Conservation (phyloP, 78 protist genomes). For the Acrasis kona region DNA sequence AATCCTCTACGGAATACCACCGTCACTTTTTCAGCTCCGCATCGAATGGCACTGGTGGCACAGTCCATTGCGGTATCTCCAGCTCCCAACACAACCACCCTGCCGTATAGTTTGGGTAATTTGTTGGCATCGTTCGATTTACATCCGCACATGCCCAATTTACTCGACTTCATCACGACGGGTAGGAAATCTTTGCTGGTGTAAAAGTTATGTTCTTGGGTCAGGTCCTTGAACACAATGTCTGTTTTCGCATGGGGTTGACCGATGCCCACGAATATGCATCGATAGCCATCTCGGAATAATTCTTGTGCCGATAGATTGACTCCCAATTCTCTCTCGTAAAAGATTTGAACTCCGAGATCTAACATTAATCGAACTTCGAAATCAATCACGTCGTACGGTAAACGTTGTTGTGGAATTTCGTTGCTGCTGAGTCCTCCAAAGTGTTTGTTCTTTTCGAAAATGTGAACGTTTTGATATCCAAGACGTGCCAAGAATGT, state of each 20-base stretch:
- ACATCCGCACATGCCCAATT: constrained; percentile 83
- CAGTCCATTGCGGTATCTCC: constrained; percentile 97
- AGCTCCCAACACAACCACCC: constrained; percentile 91
- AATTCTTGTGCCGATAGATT: constrained; percentile 57
- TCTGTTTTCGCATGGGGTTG: constrained; percentile 54
- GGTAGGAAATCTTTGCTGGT: constrained; percentile 76
- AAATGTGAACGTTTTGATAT: constrained; percentile 69
- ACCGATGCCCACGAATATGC: constrained; percentile 85
- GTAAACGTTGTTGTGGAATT: constrained; percentile 87
- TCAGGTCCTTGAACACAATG: constrained; percentile 31
- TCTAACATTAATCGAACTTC: constrained; percentile 80
- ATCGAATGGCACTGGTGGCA: constrained; percentile 87
- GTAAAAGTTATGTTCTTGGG: constrained; percentile 59
- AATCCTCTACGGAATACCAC: constrained; percentile 73
- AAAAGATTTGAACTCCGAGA: constrained; percentile 74
- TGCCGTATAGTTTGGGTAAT: constrained; percentile 65
- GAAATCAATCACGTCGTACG: constrained; percentile 72
- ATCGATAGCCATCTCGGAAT: constrained; percentile 55
- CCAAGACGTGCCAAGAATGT: constrained; percentile 90
- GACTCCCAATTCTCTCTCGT: constrained; percentile 34
- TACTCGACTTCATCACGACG: constrained; percentile 52
- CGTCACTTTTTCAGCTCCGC: constrained; percentile 80
- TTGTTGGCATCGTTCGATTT: not conserved
- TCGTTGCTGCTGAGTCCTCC: constrained; percentile 87
- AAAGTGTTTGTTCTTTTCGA: constrained; percentile 62